Conservation (phyloP, 2,329 filamentous ascomycete genomes). For the Trichoderma endophyticum region DNA sequence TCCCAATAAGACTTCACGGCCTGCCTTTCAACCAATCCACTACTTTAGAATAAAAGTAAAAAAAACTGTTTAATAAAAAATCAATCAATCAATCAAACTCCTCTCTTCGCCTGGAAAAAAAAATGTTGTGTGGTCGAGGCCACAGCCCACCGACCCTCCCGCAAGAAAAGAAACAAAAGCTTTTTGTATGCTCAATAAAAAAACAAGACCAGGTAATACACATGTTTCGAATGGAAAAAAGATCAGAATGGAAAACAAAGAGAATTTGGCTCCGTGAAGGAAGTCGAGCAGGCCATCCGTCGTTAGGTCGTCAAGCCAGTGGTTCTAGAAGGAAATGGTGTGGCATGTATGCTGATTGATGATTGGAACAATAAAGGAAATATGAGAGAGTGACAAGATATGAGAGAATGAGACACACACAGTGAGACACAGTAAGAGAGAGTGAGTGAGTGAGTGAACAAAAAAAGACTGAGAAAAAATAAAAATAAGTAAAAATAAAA, state of each 20-base stretch:
- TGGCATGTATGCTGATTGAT: not conserved
- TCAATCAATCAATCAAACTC: slow-evolving; percentile 6
- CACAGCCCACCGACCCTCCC: slow-evolving; percentile 1
- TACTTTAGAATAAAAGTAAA: not conserved
- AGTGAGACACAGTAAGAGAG: slow-evolving; percentile 18
- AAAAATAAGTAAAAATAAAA: slow-evolving; percentile 31
- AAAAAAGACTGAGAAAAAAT: slow-evolving; percentile 20
- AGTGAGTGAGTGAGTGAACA: slow-evolving; percentile 18
- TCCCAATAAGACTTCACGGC: slow-evolving; percentile 14
- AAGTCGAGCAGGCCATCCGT: slow-evolving; percentile 14
- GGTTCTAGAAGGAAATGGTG: not conserved
- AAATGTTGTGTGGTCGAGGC: not conserved
- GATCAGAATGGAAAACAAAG: slow-evolving; percentile 7
- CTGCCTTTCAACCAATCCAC: slow-evolving; percentile 11
- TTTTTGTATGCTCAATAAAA: slow-evolving; percentile 8
- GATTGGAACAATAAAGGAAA: not conserved
- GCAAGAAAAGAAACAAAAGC: slow-evolving; percentile 12
- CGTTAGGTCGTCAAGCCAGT: slow-evolving; percentile 19
- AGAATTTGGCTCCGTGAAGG: slow-evolving; percentile 4
- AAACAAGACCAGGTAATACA: slow-evolving; percentile 14
- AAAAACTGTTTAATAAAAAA: not conserved
- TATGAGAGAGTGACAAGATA: slow-evolving; percentile 19
- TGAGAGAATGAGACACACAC: slow-evolving; percentile 23
- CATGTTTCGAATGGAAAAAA: not conserved
- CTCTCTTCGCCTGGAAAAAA: slow-evolving; percentile 16